These are phyloP conservation scores for Kodamaea derodonti DNA, from an alignment of 1,139 yeast genomes.

Conservation along the genomic window DNA sequence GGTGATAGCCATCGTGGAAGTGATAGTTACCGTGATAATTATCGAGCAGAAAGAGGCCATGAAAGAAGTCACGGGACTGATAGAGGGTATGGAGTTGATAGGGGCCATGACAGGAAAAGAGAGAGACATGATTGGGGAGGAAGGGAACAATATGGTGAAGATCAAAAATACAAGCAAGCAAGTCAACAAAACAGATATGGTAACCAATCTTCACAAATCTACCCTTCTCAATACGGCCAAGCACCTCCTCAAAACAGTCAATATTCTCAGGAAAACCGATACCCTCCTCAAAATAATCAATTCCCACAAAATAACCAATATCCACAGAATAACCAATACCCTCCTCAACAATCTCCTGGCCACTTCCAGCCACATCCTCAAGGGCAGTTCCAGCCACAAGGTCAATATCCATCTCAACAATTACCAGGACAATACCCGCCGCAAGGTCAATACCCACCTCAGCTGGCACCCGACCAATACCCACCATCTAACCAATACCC, in stretches of 20 bases:
- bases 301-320: conserved; percentile 2
- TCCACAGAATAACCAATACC: conserved; percentile 2
- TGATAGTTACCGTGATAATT: background rate
- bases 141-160: background rate
- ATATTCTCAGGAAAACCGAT: background rate
- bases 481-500: conserved; percentile 8
- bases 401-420: background rate
- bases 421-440: background rate
- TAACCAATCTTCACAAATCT: background rate
- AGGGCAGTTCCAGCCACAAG: conserved; percentile 4
- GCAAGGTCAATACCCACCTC: conserved; percentile 12
- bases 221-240: background rate
- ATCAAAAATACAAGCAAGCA: background rate
- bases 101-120: background rate
- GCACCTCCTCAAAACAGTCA: background rate
- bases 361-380: background rate
- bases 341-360: conserved; percentile 5
- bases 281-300: background rate
- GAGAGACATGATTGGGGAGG: background rate
- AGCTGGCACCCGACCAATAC: conserved; percentile 6
- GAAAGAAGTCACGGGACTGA: background rate
- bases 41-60: background rate
- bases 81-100: background rate
- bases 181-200: no score
- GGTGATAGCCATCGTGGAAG: background rate